These are phyloP conservation scores for Phytopythium ostracodes DNA, from an alignment of 352 stramenopile genomes.

Conservation along the genomic window DNA sequence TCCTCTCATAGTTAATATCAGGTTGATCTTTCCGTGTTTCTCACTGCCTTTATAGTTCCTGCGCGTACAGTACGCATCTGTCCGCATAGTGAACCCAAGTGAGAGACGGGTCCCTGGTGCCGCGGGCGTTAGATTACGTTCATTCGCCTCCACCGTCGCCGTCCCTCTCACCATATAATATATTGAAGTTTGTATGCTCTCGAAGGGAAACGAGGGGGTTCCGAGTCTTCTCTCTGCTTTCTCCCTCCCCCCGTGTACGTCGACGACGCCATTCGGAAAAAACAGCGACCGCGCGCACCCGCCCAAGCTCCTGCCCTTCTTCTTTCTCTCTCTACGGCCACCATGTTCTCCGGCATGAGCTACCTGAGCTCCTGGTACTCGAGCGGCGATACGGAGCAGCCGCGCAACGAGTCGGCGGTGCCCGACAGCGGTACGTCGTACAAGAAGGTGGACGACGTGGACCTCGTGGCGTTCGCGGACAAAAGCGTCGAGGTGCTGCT, in stretches of 20 bases:
- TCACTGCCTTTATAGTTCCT: neutral
- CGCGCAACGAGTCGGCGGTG: conserved; percentile 22
- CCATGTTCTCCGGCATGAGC: conserved; percentile 18
- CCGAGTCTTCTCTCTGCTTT: neutral
- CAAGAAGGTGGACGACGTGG: conserved; percentile 45
- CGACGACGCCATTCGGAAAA: conserved; percentile 6
- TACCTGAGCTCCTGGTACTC: conserved; percentile 19
- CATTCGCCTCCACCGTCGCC: neutral
- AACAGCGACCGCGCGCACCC: neutral
- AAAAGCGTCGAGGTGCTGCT: conserved; percentile 69
- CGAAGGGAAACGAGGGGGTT: neutral
- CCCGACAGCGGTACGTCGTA: conserved; percentile 28
- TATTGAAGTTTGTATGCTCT: conserved; percentile 7
- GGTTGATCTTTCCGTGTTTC: neutral
- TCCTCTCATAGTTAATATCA: neutral
- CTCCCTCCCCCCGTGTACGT: neutral
- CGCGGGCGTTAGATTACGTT: neutral
- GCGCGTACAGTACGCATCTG: neutral
- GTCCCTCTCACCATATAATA: neutral
- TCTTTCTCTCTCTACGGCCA: neutral
- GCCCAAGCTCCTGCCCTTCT: too few species aligned
- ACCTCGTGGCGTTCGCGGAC: conserved; percentile 58
- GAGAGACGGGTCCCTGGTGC: neutral
- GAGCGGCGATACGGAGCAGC: conserved; percentile 3
- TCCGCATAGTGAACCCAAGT: neutral